Percentiles rank a stretch among this genome's conserved stretches.
These are phyloP conservation scores for Sonneratia caseolaris DNA, from an alignment of 345 rosid species.

Conservation along the genomic window DNA sequence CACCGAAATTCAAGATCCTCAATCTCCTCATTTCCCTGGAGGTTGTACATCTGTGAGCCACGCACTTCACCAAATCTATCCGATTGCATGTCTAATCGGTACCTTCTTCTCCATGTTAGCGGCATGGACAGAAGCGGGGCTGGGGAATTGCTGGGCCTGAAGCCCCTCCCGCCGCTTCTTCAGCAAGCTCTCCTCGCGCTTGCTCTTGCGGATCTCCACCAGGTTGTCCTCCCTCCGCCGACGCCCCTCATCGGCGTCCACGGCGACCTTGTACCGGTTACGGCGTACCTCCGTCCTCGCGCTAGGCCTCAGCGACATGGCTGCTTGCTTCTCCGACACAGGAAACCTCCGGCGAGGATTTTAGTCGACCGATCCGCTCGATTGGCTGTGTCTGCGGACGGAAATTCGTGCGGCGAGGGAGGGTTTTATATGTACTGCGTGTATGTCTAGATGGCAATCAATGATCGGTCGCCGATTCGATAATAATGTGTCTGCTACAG, in stretches of 20 bases:
- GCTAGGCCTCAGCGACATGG: constrained; percentile 72
- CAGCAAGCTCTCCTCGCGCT: constrained; percentile 78
- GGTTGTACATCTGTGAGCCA: too few relatives aligned
- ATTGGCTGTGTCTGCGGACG: not conserved
- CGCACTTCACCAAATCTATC: too few relatives aligned
- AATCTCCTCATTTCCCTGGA: too few relatives aligned
- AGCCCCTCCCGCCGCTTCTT: constrained; percentile 92
- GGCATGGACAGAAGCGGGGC: constrained; percentile 26
- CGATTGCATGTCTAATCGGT: not conserved
- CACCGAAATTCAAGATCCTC: too few relatives aligned
- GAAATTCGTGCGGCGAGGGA: not conserved
- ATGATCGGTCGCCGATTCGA: too few relatives aligned
- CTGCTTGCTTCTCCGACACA: not conserved
- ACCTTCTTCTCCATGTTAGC: constrained; percentile 55
- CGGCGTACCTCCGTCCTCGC: constrained; percentile 65
- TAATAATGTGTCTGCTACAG: too few relatives aligned
- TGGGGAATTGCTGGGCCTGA: constrained; percentile 36
- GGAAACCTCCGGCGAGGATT: not conserved
- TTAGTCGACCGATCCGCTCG: not conserved
- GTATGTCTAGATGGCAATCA: too few relatives aligned
- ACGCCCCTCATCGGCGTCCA: constrained; percentile 81
- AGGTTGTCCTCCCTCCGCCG: constrained; percentile 84
- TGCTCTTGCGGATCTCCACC: constrained; percentile 96
- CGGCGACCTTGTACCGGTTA: constrained; percentile 77
- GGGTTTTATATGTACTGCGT: not conserved